Evolutionary conservation across 331 rosid genomes (phyloP).

Genomic region (Cucumis variabilis): DNA sequence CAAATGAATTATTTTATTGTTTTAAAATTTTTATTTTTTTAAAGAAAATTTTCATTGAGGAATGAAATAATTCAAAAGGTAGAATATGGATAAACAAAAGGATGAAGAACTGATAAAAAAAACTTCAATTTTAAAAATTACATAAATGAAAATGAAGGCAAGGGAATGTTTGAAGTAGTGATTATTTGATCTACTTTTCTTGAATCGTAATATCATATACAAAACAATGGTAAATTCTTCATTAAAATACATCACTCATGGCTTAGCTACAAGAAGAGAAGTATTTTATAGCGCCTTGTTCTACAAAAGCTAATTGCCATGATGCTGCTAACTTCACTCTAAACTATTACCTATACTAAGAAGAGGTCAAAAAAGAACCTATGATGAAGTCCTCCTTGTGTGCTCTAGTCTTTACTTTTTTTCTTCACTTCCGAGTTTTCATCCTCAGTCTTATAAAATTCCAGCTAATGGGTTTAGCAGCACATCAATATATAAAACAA

Average conservation of each 20-base stretch:
- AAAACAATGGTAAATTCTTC: constrained; percentile 30
- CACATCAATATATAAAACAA: constrained; percentile 1
- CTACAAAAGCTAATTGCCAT: constrained; percentile 6
- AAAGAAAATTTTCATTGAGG: too few relatives aligned
- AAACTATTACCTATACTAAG: constrained; percentile 11
- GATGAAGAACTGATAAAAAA: too few relatives aligned
- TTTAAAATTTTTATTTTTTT: too few relatives aligned
- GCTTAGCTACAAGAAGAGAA: constrained; percentile 27
- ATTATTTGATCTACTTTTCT: background rate
- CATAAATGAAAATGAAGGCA: background rate
- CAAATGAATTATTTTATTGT: too few relatives aligned
- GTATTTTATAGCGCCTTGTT: constrained; percentile 17
- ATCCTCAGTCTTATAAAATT: background rate
- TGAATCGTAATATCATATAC: background rate
- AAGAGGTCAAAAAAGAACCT: constrained; percentile 16
- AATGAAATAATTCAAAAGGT: too few relatives aligned
- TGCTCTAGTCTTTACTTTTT: background rate
- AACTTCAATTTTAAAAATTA: background rate
- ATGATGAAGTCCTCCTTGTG: background rate
- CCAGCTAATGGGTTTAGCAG: constrained; percentile 19
- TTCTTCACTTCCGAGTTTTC: background rate
- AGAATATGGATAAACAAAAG: too few relatives aligned
- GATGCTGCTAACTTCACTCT: constrained; percentile 2
- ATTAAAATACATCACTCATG: constrained; percentile 28
- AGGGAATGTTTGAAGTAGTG: background rate